phyloP scores from a whole-genome alignment of 1,139 yeast species.

The Sugiyamaella neomexicana region DNA sequence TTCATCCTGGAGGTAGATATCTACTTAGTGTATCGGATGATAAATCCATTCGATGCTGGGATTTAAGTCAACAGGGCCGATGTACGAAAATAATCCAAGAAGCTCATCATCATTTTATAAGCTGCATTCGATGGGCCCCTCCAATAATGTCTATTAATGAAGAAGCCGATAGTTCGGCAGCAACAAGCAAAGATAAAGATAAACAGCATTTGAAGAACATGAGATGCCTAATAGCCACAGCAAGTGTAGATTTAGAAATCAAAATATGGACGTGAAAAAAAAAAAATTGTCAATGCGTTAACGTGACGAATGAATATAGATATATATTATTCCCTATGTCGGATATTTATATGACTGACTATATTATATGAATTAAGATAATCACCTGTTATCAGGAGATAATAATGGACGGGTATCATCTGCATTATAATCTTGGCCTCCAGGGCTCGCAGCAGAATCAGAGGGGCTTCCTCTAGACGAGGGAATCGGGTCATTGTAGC shows the following conservation, averaged over 20 bases:
- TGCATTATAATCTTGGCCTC: conserved; percentile 3
- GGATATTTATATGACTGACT: background rate
- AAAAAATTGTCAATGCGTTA: background rate
- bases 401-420: conserved; percentile 19
- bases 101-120: conserved; percentile 76
- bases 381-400: background rate
- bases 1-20: conserved; percentile 77
- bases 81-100: conserved; percentile 53
- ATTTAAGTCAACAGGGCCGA: conserved; percentile 54
- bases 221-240: conserved; percentile 62
- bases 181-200: background rate
- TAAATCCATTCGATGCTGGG: conserved; percentile 77
- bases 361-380: conserved; percentile 2
- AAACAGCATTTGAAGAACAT: conserved; percentile 25
- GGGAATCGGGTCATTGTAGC: background rate
- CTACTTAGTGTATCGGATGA: conserved; percentile 81
- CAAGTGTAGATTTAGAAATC: conserved; percentile 79
- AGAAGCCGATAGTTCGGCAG: conserved; percentile 13
- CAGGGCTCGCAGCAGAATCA: conserved; percentile 7
- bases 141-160: conserved; percentile 26
- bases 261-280: conserved; percentile 63
- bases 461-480: conserved; percentile 11
- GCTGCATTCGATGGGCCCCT: conserved; percentile 62
- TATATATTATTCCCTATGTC: background rate
- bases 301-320: no score